Evolutionary conservation across 2,329 filamentous ascomycete genomes (phyloP).

Genomic region (Calycina herbarum): DNA sequence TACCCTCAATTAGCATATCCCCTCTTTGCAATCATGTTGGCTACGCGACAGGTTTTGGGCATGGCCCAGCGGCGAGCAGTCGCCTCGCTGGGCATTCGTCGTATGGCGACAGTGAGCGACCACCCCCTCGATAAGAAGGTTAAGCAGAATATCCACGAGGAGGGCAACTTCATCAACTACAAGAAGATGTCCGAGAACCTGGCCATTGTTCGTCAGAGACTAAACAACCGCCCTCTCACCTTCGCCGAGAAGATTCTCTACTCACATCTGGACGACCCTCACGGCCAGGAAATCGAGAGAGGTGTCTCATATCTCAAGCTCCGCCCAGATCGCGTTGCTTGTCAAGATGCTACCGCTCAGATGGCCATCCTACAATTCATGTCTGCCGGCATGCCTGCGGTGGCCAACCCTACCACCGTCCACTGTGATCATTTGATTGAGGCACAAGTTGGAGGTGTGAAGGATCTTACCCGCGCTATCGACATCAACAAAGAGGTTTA

Average conservation of each 20-base stretch:
- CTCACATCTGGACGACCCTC: conserved; percentile 96
- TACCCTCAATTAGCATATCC: conserved; percentile 19
- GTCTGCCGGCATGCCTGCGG: conserved; percentile 94
- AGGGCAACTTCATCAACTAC: conserved; percentile 98
- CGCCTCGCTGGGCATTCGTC: conserved; percentile 62
- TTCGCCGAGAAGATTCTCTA: conserved; percentile 99
- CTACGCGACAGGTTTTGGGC: conserved; percentile 69
- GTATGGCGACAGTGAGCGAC: conserved; percentile 84
- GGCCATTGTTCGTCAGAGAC: conserved; percentile 79
- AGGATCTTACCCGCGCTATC: conserved; percentile 89
- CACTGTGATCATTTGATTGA: conserved; percentile 99
- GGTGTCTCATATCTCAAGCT: conserved; percentile 95
- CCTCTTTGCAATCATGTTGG: conserved; percentile 58
- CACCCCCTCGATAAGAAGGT: conserved; percentile 92
- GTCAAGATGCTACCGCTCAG: conserved; percentile 98
- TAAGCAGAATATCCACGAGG: conserved; percentile 95
- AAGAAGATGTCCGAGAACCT: conserved; percentile 99
- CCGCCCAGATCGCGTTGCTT: conserved; percentile 94
- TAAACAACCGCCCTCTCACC: conserved; percentile 93
- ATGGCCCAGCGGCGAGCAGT: conserved; percentile 61
- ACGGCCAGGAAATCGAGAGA: conserved; percentile 94
- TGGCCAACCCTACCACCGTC: conserved; percentile 91
- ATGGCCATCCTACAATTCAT: conserved; percentile 99
- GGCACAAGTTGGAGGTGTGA: conserved; percentile 86
- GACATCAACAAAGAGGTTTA: conserved; percentile 99